Base-by-base conservation (phyloP, 176 grass and related monocot genomes). In the Avena sativa region DNA sequence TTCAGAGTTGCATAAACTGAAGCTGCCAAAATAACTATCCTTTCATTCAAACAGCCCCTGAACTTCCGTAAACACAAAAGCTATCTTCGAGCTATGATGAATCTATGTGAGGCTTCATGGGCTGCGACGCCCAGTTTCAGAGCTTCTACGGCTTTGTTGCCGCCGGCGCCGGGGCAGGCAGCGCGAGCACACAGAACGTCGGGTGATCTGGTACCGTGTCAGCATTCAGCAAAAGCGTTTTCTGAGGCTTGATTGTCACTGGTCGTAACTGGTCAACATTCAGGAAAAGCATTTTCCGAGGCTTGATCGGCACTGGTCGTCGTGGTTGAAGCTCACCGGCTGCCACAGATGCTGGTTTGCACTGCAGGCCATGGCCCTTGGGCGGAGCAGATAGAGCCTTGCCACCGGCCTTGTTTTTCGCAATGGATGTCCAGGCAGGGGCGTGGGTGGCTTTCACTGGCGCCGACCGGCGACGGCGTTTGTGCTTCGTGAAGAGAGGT, bases 151-250 rank as follows among this genome's bases (percentile, higher is more conserved):
- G 0, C 10, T 86, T 83, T 8, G 79, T 19, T 6, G 28, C 12
- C 11, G 26, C 20, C 0, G 76, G 64, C 28, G 14, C 36, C 19
- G 20, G 46, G 79, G 47, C 82, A 84, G 85, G 74, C 81, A 77
- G 28, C 28, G 74, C 74, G 15, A 77, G 74, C 50, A 77, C 55
- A 52, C 60, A 84, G 9, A 4, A 76, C 38, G 9, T 20, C 2
- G 19, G 86, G 30, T 77, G 61, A 69, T 55, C 69, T 65, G 69
- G 70, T 40, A 80, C 9, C 44, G 52, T 34, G 5, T 69, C 82
- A 64, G 72, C 74, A 7, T 23, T 77, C 52, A 44, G 14, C 10
- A 79, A 72, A 28, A 52, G 53, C 23, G 70, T 26, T 57, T 81
- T 76, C 30, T 8, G 47, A 74, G 85, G 71, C 71, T 79, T 87